Percentiles rank a stretch among this genome's conserved stretches.
These are phyloP conservation scores for Balansia obtecta DNA, from an alignment of 2,329 filamentous ascomycete species.

Conservation along the genomic window DNA sequence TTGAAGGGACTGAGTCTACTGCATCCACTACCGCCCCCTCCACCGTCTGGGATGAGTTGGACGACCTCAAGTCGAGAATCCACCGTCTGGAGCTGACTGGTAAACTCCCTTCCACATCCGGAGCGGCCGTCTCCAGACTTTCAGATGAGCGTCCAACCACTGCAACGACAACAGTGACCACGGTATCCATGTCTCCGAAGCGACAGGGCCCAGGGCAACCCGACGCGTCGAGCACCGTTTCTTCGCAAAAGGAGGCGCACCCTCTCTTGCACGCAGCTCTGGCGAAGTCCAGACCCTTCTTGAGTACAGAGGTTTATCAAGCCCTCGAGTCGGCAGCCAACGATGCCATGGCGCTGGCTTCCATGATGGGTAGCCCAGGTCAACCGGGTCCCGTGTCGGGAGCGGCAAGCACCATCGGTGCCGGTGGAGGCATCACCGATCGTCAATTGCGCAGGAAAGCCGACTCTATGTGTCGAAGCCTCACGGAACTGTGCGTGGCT, in stretches of 20 bases:
- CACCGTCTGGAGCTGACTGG: conserved; percentile 81
- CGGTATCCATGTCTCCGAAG: conserved; percentile 81
- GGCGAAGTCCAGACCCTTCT: conserved; percentile 58
- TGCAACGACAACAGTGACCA: conserved; percentile 82
- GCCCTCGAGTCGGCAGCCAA: conserved; percentile 69
- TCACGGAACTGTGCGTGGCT: conserved; percentile 86
- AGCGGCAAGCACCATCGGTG: conserved; percentile 49
- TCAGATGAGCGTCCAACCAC: conserved; percentile 77
- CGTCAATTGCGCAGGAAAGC: conserved; percentile 80
- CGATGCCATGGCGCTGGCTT: conserved; percentile 69
- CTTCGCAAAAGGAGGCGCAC: conserved; percentile 47
- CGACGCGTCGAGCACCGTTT: conserved; percentile 29
- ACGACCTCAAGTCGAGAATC: conserved; percentile 89
- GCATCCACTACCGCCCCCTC: conserved; percentile 80
- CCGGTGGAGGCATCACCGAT: conserved; percentile 49
- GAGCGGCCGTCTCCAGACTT: conserved; percentile 61
- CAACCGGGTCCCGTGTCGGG: conserved; percentile 58
- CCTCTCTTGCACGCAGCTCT: conserved; percentile 73
- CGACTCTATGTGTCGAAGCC: conserved; percentile 80
- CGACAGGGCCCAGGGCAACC: conserved; percentile 27
- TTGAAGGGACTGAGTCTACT: conserved; percentile 72
- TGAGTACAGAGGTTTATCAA: conserved; percentile 61
- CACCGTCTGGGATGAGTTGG: conserved; percentile 94
- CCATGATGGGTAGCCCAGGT: conserved; percentile 63
- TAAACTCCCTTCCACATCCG: conserved; percentile 72